Evolutionary conservation across 306 rosid species (phyloP), one percentile per base, ranked within the genome.

Genomic region (Prosopis cineraria): DNA sequence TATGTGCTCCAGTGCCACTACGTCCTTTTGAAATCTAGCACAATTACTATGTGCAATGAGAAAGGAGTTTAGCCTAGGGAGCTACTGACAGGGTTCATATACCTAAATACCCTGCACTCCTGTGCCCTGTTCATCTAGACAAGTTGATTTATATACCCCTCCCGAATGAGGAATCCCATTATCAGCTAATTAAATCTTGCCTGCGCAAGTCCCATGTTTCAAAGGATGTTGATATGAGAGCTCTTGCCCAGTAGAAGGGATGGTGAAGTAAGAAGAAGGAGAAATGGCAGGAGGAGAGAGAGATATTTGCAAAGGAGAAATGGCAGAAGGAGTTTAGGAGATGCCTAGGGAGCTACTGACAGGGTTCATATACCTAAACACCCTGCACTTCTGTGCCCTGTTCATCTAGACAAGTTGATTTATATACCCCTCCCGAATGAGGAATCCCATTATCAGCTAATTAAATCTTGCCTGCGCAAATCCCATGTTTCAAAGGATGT

Each of bases 1-100:
- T 94, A 91, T 75, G 97, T 94, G 9, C 94, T 94, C 19, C 98
- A 91, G 79, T 97, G 90, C 75, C 98, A 94, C 75, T 94, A 94
- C 10, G 72, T 17, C 27, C 9, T 56, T 24, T 22, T 24, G 6
- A 8, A 1, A 56, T 53, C 30, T 30, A 0, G 8, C 9, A 2
- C 7, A 43, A n/a, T n/a, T n/a, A n/a, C n/a, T n/a, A n/a, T n/a
- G n/a, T n/a, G n/a, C n/a, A n/a, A n/a, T n/a, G n/a, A n/a, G n/a
- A n/a, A n/a, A 79, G 92, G 67, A 90, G 92, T 27, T 87, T 87
- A n/a, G 94, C 90, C n/a, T 92, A 92, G 1, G 94, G 94, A 79
- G 94, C 94, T 74, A 92, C 92, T 44, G 94, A 90, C 68, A 85
- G 94, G 68, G 94, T 90, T 83, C n/a, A n/a, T n/a, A n/a, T n/a